Conservation (phyloP, 2,329 filamentous ascomycete genomes). For the Aquanectria penicillioides region DNA sequence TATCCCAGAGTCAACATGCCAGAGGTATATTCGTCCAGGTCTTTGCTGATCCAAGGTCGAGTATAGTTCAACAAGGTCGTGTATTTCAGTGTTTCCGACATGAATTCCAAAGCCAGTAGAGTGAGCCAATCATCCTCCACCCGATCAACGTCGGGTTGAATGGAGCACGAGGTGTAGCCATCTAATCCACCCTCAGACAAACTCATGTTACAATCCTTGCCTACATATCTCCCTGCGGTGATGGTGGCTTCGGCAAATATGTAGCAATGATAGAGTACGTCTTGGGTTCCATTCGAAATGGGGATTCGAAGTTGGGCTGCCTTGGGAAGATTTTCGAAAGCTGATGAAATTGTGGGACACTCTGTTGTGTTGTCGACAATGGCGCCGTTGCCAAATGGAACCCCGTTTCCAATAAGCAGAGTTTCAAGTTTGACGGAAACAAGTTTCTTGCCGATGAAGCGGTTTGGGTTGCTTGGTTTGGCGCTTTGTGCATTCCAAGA, state of each 20-base stretch:
- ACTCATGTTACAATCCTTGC: background rate
- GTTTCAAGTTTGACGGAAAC: background rate
- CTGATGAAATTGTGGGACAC: background rate
- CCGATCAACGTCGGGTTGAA: background rate
- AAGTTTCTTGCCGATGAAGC: background rate
- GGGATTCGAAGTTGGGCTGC: background rate
- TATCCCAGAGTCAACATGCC: background rate
- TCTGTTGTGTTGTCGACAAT: background rate
- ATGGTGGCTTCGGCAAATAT: background rate
- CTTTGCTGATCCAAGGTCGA: background rate
- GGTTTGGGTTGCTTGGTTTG: background rate
- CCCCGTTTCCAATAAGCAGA: background rate
- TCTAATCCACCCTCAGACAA: background rate
- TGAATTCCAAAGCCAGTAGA: background rate
- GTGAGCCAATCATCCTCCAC: background rate
- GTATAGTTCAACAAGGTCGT: background rate
- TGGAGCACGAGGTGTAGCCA: background rate
- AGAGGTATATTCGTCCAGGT: background rate
- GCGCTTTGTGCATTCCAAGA: background rate
- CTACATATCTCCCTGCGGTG: background rate
- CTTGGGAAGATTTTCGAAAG: background rate
- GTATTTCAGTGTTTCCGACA: background rate
- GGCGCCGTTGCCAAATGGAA: background rate
- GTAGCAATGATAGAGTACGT: background rate
- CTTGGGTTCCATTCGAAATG: background rate